Evolutionary conservation across 192 early-diverging fungal genomes (phyloP).

Genomic region (Dimargaris verticillata): DNA sequence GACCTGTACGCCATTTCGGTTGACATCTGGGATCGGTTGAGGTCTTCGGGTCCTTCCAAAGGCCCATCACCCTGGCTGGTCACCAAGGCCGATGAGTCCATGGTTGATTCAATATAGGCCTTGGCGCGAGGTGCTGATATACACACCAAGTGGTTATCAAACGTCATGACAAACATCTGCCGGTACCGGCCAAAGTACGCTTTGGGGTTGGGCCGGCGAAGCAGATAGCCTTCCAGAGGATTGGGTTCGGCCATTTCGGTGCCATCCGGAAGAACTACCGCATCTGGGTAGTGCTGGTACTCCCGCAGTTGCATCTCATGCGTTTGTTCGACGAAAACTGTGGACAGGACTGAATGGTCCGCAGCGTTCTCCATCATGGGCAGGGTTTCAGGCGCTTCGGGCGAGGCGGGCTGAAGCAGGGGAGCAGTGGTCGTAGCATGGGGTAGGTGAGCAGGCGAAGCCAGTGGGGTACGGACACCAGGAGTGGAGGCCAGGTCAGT

Average conservation of each 20-base stretch:
- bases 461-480: no score
- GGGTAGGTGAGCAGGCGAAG: no score
- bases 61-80: no score
- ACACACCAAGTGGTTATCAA: conserved; percentile 9
- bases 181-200: conserved; percentile 7
- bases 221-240: conserved; percentile 9
- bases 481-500: no score
- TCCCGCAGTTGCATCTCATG: conserved; percentile 11
- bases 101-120: conserved; percentile 4
- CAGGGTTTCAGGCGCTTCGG: no score
- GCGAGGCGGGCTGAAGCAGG: no score
- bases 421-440: no score
- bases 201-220: conserved; percentile 6
- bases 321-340: conserved; percentile 4
- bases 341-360: conserved; percentile 7
- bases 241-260: conserved; percentile 9
- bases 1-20: no score
- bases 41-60: no score
- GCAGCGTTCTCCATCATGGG: conserved; percentile 2
- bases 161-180: conserved; percentile 12
- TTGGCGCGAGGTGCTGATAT: conserved; percentile 7
- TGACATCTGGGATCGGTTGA: no score
- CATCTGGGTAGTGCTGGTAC: conserved; percentile 9
- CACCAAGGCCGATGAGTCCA: not conserved
- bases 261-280: conserved; percentile 1